Base-by-base conservation (phyloP, 176 grass and related monocot genomes). In the Microstegium vimineum region DNA sequence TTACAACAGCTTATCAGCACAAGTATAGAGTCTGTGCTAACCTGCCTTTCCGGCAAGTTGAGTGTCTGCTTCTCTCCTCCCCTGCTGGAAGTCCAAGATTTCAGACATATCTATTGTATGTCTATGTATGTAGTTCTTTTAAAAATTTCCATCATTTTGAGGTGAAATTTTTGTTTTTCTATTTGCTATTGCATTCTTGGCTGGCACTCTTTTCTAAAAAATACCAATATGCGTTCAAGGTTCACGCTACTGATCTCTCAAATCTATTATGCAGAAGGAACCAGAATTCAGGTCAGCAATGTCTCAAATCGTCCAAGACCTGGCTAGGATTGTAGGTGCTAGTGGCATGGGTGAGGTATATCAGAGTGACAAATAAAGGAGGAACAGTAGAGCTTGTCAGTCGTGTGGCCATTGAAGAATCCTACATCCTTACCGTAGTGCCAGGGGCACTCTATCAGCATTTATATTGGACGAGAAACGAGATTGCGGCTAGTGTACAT, bases 251-350 rank as follows among this genome's bases (percentile, higher is more conserved):
- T 91, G 31, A 82, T 70, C 27, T 74, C 36, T 62, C 75, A 83
- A 34, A 82, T 60, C 36, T 66, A 37, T 81, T 84, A 42, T 94
- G 87, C 91, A 97, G 94, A 10, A 61, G 52, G 67, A 70, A 38
- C 90, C 86, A 45, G 85, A 90, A 73, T 90, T 92, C 66, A 94
- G 94, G 81, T 89, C 91, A 30, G 30, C 82, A 67, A 97, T 97
- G 89, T 90, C 87, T 77, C 69, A 85, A 70, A 80, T 97, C 73
- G 94, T 92, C 38, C 92, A 94, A 82, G 88, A 89, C 35, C 77
- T 97, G 71, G 80, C 74, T 77, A 82, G 22, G 4, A 86, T 90
- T 37, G 61, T 82, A 66, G 76, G 67, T 73, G 73, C 84, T 90
- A 60, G 45, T 45, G n/a, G n/a, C n/a, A n/a, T n/a, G n/a, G 45